Base-by-base conservation (phyloP, 495 filamentous ascomycete genomes). In the Hyphodiscus hymeniophilus region DNA sequence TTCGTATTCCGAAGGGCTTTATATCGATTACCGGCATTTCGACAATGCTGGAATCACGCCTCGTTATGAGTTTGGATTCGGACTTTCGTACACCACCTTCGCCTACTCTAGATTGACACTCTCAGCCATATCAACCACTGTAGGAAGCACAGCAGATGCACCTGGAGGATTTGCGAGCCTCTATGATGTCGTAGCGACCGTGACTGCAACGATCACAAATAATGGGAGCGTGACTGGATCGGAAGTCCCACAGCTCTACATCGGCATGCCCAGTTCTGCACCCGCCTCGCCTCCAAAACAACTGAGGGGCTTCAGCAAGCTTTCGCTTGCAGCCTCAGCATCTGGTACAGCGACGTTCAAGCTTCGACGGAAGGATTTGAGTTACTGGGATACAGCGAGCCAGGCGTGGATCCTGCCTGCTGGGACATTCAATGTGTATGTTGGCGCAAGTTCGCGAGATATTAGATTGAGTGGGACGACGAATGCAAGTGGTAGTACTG, bases 21-120 rank as follows among this genome's bases (percentile, higher is more conserved):
- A 92, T 66, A 92, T 94, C 63, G 91, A 97, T 66, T 97, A 97
- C 65, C 85, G 91, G 40, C 68, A 77, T 47, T 85, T 97, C 36
- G 91, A 97, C 71, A 36, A 51, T n/a, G 22, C 31, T 10, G n/a
- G 11, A 18, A 51, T 51, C 20, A 71, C 77, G 13, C 88, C 90
- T 1, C 80, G 87, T 50, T 97, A 84, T 63, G 87, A 94, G 62
- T 98, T 96, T 53, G 92, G 92, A 82, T 87, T 77, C 45, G 85
- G 85, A 1, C 65, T 87, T 1, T 78, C 75, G 15, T 87, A 85
- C 60, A 84, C 81, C 4, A 80, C 72, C 1, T 87, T 85, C 60
- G 51, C 61, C 13, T 77, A 72, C 49, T 63, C 69, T 1, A 56
- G 53, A 18, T 63, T 80, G 1, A 8, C 77, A 87, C 16, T 85